Evolutionary conservation across 2,329 filamentous ascomycete genomes (phyloP).

Genomic region (Colletotrichum sidae): DNA sequence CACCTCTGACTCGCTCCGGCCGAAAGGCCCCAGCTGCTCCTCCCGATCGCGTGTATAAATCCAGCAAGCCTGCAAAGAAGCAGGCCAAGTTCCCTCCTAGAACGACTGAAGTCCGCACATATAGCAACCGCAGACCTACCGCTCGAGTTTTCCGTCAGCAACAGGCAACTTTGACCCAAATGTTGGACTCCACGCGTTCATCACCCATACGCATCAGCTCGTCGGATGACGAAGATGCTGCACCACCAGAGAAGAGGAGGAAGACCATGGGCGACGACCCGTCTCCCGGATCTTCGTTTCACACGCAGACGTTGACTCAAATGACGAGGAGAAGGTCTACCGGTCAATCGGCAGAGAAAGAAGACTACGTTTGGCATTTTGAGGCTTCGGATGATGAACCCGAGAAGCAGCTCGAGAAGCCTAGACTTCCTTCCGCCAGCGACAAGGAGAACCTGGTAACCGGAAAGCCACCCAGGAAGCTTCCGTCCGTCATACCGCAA

Average conservation of each 20-base stretch:
- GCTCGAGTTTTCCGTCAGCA: conserved; percentile 26
- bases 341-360: conserved; percentile 44
- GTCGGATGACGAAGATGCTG: conserved; percentile 43
- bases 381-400: conserved; percentile 55
- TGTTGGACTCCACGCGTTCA: conserved; percentile 50
- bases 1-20: conserved; percentile 52
- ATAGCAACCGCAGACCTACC: conserved; percentile 41
- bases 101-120: conserved; percentile 49
- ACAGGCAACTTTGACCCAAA: conserved; percentile 58
- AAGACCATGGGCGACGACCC: conserved; percentile 47
- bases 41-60: conserved; percentile 53
- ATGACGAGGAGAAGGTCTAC: conserved; percentile 54
- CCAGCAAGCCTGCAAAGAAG: conserved; percentile 48
- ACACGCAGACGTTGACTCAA: conserved; percentile 58
- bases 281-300: conserved; percentile 46
- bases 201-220: conserved; percentile 36
- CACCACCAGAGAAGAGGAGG: conserved; percentile 33
- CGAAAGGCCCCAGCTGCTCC: conserved; percentile 43
- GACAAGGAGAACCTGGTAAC: conserved; percentile 43
- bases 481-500: conserved; percentile 52
- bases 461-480: conserved; percentile 42
- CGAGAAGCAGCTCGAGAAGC: conserved; percentile 42
- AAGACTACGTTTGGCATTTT: conserved; percentile 40
- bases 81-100: conserved; percentile 54
- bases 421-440: conserved; percentile 53